Base-by-base conservation (phyloP, 208 protist species). In the Leishmania martiniquensis region DNA sequence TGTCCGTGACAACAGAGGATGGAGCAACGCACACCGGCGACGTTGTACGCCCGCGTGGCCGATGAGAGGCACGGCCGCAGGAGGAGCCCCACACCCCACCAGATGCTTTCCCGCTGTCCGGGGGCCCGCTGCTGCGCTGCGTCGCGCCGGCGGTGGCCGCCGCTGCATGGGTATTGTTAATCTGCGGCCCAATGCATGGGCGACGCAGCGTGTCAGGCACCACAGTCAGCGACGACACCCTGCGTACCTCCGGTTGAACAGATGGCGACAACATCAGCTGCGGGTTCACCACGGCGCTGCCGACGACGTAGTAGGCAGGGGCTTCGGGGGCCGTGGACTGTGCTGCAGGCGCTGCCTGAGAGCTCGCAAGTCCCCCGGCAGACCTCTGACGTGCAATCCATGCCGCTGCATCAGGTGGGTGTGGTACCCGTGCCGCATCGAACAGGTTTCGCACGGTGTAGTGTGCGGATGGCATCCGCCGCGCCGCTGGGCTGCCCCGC, bases 281-380 rank as follows among this genome's bases (percentile, higher is more conserved):
- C 32, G 89, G 89, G 78, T 93, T 93, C 51, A 93, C 69, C 39
- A 93, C 87, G 37, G 89, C 89, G 32, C 79, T 52, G 54, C 89
- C 89, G 32, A 93, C 89, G 20, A 88, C 72, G 78, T 90, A 93
- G 52, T 84, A 84, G 20, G 66, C 34, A 4, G 80, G 67, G 4
- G 42, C 13, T 32, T 72, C 69, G 17, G 65, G n/a, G 7, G 37
- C 37, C 34, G 34, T 67, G 34, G 62, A 17, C 5, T 44, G 37
- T 54, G 59, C 57, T 29, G n/a, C 65, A 10, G 45, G 32, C 32
- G 68, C 68, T 25, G 15, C 32, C 25, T 25, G 22, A 49, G 63
- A 45, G 37, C 39, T 69, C 39, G 5, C 39, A 69, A 49, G 42
- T n/a, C 10, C 12, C 20, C 32, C 37, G 1, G 32, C 17, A 15